Conservation (phyloP, 1,139 yeast species). For the Sugiyamaella neomexicana region DNA sequence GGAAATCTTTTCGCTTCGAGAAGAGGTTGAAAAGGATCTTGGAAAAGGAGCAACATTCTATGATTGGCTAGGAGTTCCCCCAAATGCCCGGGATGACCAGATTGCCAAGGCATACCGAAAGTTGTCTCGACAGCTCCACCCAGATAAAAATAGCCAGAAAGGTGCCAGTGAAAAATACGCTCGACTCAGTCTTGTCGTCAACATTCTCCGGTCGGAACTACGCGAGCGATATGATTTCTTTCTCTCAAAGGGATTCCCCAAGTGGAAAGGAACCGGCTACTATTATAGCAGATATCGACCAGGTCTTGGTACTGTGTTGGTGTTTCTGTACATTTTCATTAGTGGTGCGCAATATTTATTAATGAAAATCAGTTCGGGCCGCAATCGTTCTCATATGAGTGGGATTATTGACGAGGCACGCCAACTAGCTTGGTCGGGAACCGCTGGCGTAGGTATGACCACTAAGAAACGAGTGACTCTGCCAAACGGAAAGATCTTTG, state of each 20-base stretch:
- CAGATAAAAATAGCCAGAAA: conserved; percentile 58
- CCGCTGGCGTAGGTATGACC: conserved; percentile 26
- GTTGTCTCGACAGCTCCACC: conserved; percentile 56
- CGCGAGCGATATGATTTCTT: conserved; percentile 85
- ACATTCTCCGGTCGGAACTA: conserved; percentile 60
- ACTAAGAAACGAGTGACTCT: conserved; percentile 40
- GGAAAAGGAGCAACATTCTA: conserved; percentile 69
- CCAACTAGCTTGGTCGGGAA: conserved; percentile 50
- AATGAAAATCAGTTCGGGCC: conserved; percentile 56
- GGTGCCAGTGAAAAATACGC: conserved; percentile 60
- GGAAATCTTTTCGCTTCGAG: conserved; percentile 76
- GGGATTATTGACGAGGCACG: conserved; percentile 36
- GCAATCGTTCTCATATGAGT: conserved; percentile 58
- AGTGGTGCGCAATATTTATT: conserved; percentile 61
- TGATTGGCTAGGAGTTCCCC: conserved; percentile 42
- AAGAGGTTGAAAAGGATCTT: conserved; percentile 62
- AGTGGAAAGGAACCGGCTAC: conserved; percentile 54
- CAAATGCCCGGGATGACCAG: conserved; percentile 53
- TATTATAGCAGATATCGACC: conserved; percentile 46
- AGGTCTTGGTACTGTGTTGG: conserved; percentile 54
- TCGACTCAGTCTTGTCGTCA: conserved; percentile 69
- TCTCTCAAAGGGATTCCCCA: conserved; percentile 81
- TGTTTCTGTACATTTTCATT: conserved; percentile 51
- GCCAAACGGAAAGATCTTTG: conserved; percentile 56
- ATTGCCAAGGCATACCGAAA: conserved; percentile 74